A percentile compares a stretch with the other conserved stretches of the same genome.
Conservation (phyloP, 306 rosid genomes). For the Cercis canadensis region DNA sequence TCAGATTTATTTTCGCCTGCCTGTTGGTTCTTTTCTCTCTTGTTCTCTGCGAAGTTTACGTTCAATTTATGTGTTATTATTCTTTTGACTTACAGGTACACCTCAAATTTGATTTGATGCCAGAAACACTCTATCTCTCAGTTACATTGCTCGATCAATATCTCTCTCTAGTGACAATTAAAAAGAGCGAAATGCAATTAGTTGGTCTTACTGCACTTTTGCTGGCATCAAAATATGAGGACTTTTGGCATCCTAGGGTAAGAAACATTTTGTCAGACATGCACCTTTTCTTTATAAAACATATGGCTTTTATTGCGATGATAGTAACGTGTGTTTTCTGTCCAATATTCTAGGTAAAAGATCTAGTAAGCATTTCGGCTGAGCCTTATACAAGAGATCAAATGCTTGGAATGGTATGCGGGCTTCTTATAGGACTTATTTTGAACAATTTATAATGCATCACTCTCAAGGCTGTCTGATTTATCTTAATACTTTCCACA, state of each 20-base stretch:
- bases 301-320: conserved; percentile 17
- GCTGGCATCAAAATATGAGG: conserved; percentile 92
- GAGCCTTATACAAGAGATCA: conserved; percentile 85
- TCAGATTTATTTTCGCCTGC: conserved; percentile 14
- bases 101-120: conserved; percentile 87
- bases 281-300: background rate
- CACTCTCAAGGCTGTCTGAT: background rate
- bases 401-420: conserved; percentile 78
- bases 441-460: background rate
- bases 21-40: conserved; percentile 2
- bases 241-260: conserved; percentile 96
- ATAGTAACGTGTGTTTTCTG: conserved; percentile 27
- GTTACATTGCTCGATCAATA: conserved; percentile 76
- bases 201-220: conserved; percentile 92
- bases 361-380: conserved; percentile 81
- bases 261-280: conserved; percentile 25
- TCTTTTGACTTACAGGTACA: conserved; percentile 67
- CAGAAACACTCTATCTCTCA: conserved; percentile 83
- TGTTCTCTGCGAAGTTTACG: conserved; percentile 22
- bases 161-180: conserved; percentile 68
- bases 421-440: background rate
- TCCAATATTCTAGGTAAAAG: conserved; percentile 62
- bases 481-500: no score
- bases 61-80: conserved; percentile 31
- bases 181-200: conserved; percentile 80